Conservation (phyloP, 1,284 basidiomycete genomes). For the Cryptococcus sp. region DNA sequence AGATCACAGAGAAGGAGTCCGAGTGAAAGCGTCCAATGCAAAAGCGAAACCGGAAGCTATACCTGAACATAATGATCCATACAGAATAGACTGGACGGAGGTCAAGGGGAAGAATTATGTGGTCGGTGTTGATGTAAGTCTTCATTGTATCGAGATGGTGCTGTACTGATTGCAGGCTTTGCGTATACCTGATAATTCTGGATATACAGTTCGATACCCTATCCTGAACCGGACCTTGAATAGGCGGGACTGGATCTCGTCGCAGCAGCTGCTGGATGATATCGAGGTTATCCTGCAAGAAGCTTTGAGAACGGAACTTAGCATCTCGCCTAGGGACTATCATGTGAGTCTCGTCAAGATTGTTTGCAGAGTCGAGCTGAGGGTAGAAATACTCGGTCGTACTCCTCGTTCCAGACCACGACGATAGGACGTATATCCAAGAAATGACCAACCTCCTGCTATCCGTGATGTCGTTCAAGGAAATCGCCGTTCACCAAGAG, state of each 20-base stretch:
- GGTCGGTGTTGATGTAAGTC: slow-evolving; percentile 53
- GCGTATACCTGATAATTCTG: slow-evolving; percentile 60
- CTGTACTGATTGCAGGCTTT: slow-evolving; percentile 57
- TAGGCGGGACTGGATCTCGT: slow-evolving; percentile 65
- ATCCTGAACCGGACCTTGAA: slow-evolving; percentile 74
- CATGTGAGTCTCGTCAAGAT: slow-evolving; percentile 52
- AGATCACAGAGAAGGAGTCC: slow-evolving; percentile 66
- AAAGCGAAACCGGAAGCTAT: slow-evolving; percentile 65
- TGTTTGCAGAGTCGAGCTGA: background rate
- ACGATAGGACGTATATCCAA: slow-evolving; percentile 76
- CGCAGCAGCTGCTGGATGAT: slow-evolving; percentile 68
- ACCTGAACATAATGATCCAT: slow-evolving; percentile 72
- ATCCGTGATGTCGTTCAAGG: slow-evolving; percentile 81
- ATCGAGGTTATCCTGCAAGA: slow-evolving; percentile 65
- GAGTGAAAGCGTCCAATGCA: slow-evolving; percentile 61
- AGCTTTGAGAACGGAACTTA: slow-evolving; percentile 61
- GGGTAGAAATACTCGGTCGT: slow-evolving; percentile 77
- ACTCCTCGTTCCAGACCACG: slow-evolving; percentile 88
- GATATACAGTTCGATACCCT: slow-evolving; percentile 72
- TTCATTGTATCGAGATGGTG: background rate
- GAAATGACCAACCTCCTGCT: slow-evolving; percentile 74
- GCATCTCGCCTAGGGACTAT: slow-evolving; percentile 57
- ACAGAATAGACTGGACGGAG: slow-evolving; percentile 74
- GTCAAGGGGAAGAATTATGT: slow-evolving; percentile 28
- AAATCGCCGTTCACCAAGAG: slow-evolving; percentile 89